Percentiles rank a stretch among this genome's conserved stretches.
These are phyloP conservation scores for Ogataea polymorpha DNA, from an alignment of 805 yeast species.

Conservation along the genomic window DNA sequence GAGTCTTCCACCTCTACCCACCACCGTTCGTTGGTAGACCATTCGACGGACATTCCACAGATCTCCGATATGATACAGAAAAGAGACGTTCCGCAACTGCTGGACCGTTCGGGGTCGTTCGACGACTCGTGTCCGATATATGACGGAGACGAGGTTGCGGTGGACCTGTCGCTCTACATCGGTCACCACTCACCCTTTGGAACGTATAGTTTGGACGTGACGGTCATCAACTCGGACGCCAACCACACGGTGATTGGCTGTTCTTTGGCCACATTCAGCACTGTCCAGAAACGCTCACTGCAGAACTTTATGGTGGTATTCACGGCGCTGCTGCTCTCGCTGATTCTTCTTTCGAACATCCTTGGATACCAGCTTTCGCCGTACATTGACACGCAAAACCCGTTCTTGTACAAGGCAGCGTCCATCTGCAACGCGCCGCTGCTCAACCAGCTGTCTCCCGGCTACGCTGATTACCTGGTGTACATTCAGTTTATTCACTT, in stretches of 20 bases:
- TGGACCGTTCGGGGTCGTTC: not conserved
- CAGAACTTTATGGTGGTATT: slow-evolving; percentile 38
- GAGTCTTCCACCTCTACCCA: not conserved
- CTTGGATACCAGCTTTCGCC: slow-evolving; percentile 47
- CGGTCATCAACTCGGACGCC: slow-evolving; percentile 40
- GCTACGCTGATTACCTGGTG: slow-evolving; percentile 43
- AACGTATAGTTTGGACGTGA: slow-evolving; percentile 41
- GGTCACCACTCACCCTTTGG: slow-evolving; percentile 37
- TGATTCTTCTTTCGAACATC: slow-evolving; percentile 35
- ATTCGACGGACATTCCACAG: not conserved
- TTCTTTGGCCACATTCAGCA: slow-evolving; percentile 45
- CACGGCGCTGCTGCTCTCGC: slow-evolving; percentile 38
- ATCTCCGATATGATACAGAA: not conserved
- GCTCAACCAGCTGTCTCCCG: slow-evolving; percentile 54
- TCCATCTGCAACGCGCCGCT: slow-evolving; percentile 58
- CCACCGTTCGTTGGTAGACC: not conserved
- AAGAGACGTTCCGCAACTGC: not conserved
- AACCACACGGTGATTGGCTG: slow-evolving; percentile 45
- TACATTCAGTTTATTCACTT: slow-evolving; percentile 61
- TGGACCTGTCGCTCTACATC: slow-evolving; percentile 25
- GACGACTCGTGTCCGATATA: slow-evolving; percentile 30
- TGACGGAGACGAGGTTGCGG: slow-evolving; percentile 23
- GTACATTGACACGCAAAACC: slow-evolving; percentile 54
- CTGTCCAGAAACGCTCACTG: slow-evolving; percentile 39
- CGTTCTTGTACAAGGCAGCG: slow-evolving; percentile 50